Conservation (phyloP, 805 yeast species). For the Yarrowia alimentaria region DNA sequence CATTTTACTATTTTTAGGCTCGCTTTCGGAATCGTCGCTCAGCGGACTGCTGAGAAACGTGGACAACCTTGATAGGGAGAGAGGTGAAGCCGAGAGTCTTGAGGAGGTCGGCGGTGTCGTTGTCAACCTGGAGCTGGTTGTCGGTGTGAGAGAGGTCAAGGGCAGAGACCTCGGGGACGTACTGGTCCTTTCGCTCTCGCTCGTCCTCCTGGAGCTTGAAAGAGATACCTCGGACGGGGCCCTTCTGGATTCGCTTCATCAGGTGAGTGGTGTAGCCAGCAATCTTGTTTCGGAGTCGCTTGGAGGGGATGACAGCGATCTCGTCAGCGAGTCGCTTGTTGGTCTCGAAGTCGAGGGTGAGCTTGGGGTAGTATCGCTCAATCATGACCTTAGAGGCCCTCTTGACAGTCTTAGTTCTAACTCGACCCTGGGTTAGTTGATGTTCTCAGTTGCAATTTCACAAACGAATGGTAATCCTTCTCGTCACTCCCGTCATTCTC, state of each 20-base stretch:
- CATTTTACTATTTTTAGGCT: constrained; percentile 48
- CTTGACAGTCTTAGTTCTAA: constrained; percentile 99
- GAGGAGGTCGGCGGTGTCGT: constrained; percentile 93
- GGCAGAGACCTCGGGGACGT: constrained; percentile 99
- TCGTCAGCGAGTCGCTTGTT: constrained; percentile 99
- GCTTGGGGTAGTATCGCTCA: constrained; percentile 99
- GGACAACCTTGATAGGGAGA: constrained; percentile 78
- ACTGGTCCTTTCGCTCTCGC: constrained; percentile 99
- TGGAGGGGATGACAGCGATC: constrained; percentile 98
- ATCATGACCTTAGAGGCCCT: constrained; percentile 99
- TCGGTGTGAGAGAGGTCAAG: constrained; percentile 95
- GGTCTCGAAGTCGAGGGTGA: constrained; percentile 98
- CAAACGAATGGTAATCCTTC: neutral
- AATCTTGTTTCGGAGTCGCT: constrained; percentile 99
- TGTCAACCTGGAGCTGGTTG: constrained; percentile 94
- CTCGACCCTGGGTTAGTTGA: constrained; percentile 78
- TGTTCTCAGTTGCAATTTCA: too few relatives aligned
- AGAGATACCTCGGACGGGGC: constrained; percentile 99
- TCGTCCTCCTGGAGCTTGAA: constrained; percentile 99
- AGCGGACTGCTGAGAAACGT: constrained; percentile 69
- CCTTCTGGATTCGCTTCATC: constrained; percentile 99
- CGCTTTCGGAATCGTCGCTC: constrained; percentile 91
- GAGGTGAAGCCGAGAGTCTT: constrained; percentile 76
- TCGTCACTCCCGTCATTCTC: neutral
- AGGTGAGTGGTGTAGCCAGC: constrained; percentile 99